Conservation (phyloP, 768 basidiomycete species). For the Multifurca ochricompacta region DNA sequence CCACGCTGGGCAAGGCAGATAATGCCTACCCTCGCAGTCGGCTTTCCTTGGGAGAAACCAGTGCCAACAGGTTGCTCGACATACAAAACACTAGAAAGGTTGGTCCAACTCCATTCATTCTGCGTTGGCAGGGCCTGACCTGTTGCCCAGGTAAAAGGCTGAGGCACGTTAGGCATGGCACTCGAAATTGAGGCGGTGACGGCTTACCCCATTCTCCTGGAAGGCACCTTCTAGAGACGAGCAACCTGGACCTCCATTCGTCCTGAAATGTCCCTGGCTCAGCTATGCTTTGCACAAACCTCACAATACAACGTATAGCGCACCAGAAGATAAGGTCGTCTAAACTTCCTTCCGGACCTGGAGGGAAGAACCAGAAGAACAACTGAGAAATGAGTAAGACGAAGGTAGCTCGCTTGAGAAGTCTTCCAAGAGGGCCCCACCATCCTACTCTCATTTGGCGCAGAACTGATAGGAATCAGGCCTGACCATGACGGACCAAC, state of each 20-base stretch:
- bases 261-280: constrained; percentile 35
- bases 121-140: constrained; percentile 57
- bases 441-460: constrained; percentile 58
- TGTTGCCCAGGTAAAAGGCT: constrained; percentile 62
- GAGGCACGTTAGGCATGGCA: neutral
- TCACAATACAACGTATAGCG: constrained; percentile 19
- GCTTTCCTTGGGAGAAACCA: constrained; percentile 64
- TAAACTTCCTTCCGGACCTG: constrained; percentile 59
- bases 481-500: constrained; percentile 73
- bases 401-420: neutral
- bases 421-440: constrained; percentile 28
- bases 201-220: constrained; percentile 65
- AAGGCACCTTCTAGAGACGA: constrained; percentile 64
- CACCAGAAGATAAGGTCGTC: constrained; percentile 76
- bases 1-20: neutral
- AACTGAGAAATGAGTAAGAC: constrained; percentile 35
- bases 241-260: constrained; percentile 76
- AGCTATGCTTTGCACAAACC: neutral
- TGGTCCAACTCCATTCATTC: constrained; percentile 73
- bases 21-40: constrained; percentile 39
- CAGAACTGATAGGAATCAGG: constrained; percentile 58
- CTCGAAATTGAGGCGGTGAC: constrained; percentile 9
- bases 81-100: constrained; percentile 65
- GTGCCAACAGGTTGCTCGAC: constrained; percentile 79
- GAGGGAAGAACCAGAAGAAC: constrained; percentile 83